These are phyloP conservation scores for Suillus hirtellus DNA, from an alignment of 768 basidiomycete species.

Conservation along the genomic window DNA sequence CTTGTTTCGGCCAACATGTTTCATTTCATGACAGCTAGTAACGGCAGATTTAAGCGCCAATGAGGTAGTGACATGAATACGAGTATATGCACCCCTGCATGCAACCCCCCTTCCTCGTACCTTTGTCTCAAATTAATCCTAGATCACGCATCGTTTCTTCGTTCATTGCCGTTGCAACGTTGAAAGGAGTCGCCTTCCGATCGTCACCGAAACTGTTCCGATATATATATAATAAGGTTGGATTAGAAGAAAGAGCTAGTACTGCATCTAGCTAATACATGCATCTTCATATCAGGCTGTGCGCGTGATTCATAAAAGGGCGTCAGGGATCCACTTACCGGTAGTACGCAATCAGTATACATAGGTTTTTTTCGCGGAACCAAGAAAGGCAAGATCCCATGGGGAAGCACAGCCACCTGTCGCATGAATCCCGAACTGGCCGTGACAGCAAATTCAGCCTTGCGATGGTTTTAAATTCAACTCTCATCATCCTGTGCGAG, in stretches of 20 bases:
- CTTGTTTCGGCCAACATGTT: background rate
- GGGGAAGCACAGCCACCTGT: conserved; percentile 33
- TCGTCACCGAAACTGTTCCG: background rate
- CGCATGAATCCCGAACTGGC: conserved; percentile 20
- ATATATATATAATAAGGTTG: background rate
- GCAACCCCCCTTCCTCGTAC: background rate
- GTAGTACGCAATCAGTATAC: background rate
- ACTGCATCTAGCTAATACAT: background rate
- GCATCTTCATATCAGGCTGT: background rate
- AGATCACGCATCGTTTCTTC: background rate
- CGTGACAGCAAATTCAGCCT: conserved; percentile 18
- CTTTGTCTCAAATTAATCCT: conserved; percentile 1
- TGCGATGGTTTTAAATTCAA: conserved; percentile 8
- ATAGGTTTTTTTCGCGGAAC: conserved; percentile 7
- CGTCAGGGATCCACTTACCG: background rate
- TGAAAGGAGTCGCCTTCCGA: too few species aligned
- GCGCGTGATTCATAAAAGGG: background rate
- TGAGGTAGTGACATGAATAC: background rate
- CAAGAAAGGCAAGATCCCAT: conserved; percentile 23
- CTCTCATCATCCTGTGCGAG: background rate
- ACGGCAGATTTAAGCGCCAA: background rate
- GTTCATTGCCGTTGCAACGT: too few species aligned
- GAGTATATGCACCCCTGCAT: too few species aligned
- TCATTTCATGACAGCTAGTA: background rate
- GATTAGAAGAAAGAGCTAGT: background rate